phyloP scores from a whole-genome alignment of 2,329 filamentous ascomycete genomes.

The Penicillium brevicompactum region DNA sequence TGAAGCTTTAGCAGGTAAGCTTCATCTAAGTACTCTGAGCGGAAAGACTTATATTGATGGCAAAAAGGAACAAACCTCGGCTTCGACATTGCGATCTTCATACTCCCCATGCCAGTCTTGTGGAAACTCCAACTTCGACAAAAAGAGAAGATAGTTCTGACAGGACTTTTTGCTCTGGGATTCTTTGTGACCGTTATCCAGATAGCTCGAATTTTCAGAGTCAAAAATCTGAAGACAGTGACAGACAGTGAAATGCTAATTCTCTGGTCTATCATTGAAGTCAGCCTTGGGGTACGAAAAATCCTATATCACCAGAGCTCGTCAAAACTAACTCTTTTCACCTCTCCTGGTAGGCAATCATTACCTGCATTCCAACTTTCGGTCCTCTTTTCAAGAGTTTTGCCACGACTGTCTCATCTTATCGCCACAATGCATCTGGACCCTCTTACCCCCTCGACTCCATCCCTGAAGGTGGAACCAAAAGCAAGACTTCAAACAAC shows the following conservation, averaged over 20 bases:
- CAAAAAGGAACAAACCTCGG: conserved; percentile 22
- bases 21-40: neutral
- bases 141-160: conserved; percentile 38
- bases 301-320: too few relatives aligned
- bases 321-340: neutral
- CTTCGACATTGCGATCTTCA: conserved; percentile 29
- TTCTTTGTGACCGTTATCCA: conserved; percentile 56
- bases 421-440: conserved; percentile 6
- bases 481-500: neutral
- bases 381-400: conserved; percentile 42
- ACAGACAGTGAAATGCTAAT: conserved; percentile 48
- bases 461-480: neutral
- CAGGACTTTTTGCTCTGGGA: conserved; percentile 52
- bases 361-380: conserved; percentile 48
- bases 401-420: conserved; percentile 18
- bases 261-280: conserved; percentile 52
- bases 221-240: conserved; percentile 48
- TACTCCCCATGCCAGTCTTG: conserved; percentile 27
- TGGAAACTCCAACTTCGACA: conserved; percentile 17
- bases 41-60: neutral
- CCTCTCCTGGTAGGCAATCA: conserved; percentile 41
- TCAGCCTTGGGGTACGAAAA: conserved; percentile 41
- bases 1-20: neutral
- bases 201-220: conserved; percentile 54
- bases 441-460: conserved; percentile 5